A percentile compares a stretch with the other conserved stretches of the same genome.
Evolutionary conservation across 2,329 filamentous ascomycete species (phyloP).

Genomic region (Dactylonectria macrodidyma): DNA sequence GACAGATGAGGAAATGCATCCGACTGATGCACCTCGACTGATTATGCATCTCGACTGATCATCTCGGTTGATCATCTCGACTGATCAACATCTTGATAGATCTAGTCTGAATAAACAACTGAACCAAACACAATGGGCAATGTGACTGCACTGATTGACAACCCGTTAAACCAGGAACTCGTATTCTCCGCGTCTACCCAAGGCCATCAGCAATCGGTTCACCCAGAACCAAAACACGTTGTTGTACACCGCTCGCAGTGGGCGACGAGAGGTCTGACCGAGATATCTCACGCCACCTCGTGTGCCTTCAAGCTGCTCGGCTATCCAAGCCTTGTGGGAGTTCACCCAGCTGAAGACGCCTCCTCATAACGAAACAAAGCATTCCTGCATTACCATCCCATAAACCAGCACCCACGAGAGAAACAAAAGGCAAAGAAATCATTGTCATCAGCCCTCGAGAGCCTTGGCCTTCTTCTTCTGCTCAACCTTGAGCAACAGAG

Average conservation of each 20-base stretch:
- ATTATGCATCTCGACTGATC: no score
- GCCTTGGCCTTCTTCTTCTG: conserved; percentile 91
- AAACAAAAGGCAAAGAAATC: conserved; percentile 39
- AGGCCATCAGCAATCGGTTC: conserved; percentile 48
- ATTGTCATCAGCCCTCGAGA: conserved; percentile 58
- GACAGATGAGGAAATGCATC: not conserved
- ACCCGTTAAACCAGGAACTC: conserved; percentile 39
- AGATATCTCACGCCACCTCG: conserved; percentile 33
- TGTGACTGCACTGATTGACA: conserved; percentile 1
- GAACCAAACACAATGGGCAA: not conserved
- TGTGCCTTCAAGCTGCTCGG: conserved; percentile 40
- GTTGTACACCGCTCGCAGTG: conserved; percentile 47
- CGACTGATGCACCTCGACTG: no score
- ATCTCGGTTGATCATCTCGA: not conserved
- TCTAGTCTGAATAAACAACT: conserved; percentile 9
- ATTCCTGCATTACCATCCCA: conserved; percentile 50
- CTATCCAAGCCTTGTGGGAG: conserved; percentile 46
- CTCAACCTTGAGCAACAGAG: conserved; percentile 94
- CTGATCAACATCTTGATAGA: not conserved
- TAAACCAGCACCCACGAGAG: conserved; percentile 44
- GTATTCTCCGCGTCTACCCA: conserved; percentile 49
- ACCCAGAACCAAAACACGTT: conserved; percentile 39
- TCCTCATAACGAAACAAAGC: conserved; percentile 45
- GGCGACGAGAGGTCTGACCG: conserved; percentile 33
- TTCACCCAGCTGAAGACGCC: conserved; percentile 42